Evolutionary conservation across 2,329 filamentous ascomycete species (phyloP), one percentile per base, ranked within the genome.

Genomic region (Lecanoromycetidae sp.): DNA sequence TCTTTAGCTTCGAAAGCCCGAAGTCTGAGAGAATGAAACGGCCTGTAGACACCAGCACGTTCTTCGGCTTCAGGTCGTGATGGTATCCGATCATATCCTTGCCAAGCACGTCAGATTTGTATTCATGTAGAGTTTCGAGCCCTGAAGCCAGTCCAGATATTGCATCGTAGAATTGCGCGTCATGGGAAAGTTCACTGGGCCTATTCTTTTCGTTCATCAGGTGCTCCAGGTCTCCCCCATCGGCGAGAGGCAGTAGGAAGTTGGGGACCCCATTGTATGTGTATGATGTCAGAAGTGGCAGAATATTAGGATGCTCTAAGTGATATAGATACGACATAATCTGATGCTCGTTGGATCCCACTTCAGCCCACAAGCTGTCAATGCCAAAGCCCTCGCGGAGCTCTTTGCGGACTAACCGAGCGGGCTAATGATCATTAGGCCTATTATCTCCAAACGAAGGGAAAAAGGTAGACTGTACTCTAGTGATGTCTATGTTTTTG

Each of bases 1-100:
- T 4, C 37, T 56, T 56, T n/a, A 62, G 33, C 13, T 43, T 49
- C 2, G 50, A 50, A 6, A 62, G 45, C 2, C 58, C 59, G 47
- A 61, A 61, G 37, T 62, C 60, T 4, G 57, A 54, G 2, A 62
- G 52, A 23, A 60, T 41, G 27, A 63, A 59, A 1, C 33, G 56
- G 0, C 47, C 38, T 1, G 36, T 34, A 26, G 33, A 43, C 7
- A 62, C 51, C 10, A 63, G 52, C 17, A 63, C 56, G 43, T 63
- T 62, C 3, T 34, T 22, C 7, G 60, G 60, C 17, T 54, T 51
- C 1, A 63, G 42, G 25, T 63, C 60, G 32, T 60, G 57, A 44
- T 63, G 60, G 38, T 55, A 62, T 22, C 57, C 57, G 33, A 60
- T 57, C 13, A 37, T 43, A 8, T 54, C 48, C 10, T 58, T 30